A percentile compares a stretch with the other conserved stretches of the same genome.
phyloP scores from a whole-genome alignment of 768 basidiomycete genomes.

The Russula brevipes region DNA sequence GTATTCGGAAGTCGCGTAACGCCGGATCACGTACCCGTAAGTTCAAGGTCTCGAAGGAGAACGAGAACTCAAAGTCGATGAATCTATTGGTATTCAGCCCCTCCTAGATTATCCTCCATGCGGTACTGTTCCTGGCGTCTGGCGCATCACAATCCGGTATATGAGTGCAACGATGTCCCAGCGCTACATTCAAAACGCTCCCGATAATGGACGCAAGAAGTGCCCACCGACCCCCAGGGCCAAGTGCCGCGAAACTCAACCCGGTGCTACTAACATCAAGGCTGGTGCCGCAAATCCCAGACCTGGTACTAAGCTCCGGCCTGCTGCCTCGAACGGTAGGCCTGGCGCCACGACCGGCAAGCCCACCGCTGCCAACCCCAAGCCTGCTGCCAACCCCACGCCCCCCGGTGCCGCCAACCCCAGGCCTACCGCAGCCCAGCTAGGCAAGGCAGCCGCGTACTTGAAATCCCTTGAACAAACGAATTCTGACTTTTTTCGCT shows the following conservation, averaged over 20 bases:
- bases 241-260: neutral
- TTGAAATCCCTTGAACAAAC: neutral
- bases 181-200: neutral
- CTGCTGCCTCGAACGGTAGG: neutral
- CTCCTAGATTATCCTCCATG: too few species aligned
- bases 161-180: neutral
- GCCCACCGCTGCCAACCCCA: neutral
- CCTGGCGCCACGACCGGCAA: neutral
- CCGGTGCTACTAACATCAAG: neutral
- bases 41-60: too few species aligned
- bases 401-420: neutral
- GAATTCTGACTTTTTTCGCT: neutral
- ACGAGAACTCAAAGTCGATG: too few species aligned
- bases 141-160: neutral
- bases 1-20: too few species aligned
- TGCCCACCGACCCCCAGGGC: neutral
- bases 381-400: too few species aligned
- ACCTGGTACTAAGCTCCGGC: neutral
- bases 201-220: neutral
- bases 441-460: neutral
- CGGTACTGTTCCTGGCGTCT: too few species aligned
- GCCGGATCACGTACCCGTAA: too few species aligned
- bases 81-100: too few species aligned
- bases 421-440: neutral
- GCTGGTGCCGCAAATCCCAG: neutral